Conservation (phyloP, 768 basidiomycete species). For the Neoboletus brunneissimus region DNA sequence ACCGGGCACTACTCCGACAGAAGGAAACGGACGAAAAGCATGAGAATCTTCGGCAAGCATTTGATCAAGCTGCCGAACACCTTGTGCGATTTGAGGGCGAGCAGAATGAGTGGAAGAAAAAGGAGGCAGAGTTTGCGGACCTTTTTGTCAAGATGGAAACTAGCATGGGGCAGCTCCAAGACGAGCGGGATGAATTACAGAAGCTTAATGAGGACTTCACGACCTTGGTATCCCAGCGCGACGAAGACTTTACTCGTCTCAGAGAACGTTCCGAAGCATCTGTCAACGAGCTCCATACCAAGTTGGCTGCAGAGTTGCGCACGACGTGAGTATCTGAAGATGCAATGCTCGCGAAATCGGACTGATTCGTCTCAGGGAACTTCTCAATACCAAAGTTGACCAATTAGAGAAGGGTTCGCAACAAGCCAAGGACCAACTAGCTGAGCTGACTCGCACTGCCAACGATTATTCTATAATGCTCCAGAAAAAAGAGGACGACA, state of each 20-base stretch:
- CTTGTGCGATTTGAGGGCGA: slow-evolving; percentile 78
- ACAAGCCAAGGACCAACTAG: slow-evolving; percentile 70
- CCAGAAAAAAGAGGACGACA: slow-evolving; percentile 72
- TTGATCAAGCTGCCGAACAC: slow-evolving; percentile 84
- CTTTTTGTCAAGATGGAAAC: slow-evolving; percentile 57
- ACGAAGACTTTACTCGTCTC: slow-evolving; percentile 70
- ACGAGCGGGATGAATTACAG: slow-evolving; percentile 59
- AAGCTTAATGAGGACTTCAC: slow-evolving; percentile 68
- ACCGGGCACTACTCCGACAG: slow-evolving; percentile 71
- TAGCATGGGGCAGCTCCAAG: slow-evolving; percentile 56
- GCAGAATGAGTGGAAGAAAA: slow-evolving; percentile 59
- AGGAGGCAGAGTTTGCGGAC: slow-evolving; percentile 62
- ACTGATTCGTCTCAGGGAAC: slow-evolving; percentile 47
- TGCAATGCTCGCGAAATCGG: neutral
- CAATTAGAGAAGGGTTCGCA: slow-evolving; percentile 66
- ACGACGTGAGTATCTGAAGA: slow-evolving; percentile 50
- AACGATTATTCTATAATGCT: slow-evolving; percentile 75
- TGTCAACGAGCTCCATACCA: slow-evolving; percentile 66
- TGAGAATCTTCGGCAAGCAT: slow-evolving; percentile 63
- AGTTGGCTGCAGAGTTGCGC: slow-evolving; percentile 61
- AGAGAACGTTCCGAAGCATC: slow-evolving; percentile 72
- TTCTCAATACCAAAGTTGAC: slow-evolving; percentile 56
- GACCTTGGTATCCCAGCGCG: slow-evolving; percentile 65
- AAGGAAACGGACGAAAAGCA: slow-evolving; percentile 80
- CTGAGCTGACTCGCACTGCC: slow-evolving; percentile 72